Conservation (phyloP, 1,139 yeast genomes). For the Zygosaccharomyces sapae region DNA sequence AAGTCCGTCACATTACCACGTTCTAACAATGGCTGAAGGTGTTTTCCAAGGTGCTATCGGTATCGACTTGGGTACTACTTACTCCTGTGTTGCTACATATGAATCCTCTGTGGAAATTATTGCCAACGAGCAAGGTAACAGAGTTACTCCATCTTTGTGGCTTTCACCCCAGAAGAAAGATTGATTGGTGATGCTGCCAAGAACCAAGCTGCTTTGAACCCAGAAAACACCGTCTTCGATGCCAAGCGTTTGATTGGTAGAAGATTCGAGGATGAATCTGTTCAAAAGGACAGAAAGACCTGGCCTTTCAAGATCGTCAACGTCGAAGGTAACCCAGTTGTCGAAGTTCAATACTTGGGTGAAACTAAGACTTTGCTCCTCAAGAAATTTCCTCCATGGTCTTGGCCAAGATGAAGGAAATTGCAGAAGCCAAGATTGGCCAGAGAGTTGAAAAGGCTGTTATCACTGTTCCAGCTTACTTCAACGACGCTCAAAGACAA, state of each 20-base stretch:
- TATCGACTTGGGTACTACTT: constrained; percentile 90
- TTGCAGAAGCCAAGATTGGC: constrained; percentile 90
- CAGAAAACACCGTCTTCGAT: constrained; percentile 77
- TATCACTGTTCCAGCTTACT: constrained; percentile 93
- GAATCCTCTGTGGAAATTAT: constrained; percentile 85
- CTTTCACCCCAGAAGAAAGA: constrained; percentile 81
- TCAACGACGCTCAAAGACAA: constrained; percentile 95
- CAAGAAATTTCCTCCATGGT: constrained; percentile 93
- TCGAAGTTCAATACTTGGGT: constrained; percentile 64
- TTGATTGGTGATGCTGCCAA: constrained; percentile 93
- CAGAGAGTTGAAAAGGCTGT: constrained; percentile 89
- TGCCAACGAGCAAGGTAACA: constrained; percentile 94
- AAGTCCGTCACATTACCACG: constrained; percentile 23
- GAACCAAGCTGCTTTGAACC: constrained; percentile 87
- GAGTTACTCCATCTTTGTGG: constrained; percentile 93
- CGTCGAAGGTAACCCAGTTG: constrained; percentile 75
- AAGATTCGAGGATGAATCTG: constrained; percentile 68
- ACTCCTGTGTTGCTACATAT: constrained; percentile 93
- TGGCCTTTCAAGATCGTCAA: constrained; percentile 71
- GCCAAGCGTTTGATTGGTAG: constrained; percentile 86
- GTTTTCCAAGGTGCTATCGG: constrained; percentile 99
- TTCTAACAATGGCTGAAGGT: constrained; percentile 84
- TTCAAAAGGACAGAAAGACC: constrained; percentile 79
- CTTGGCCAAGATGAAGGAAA: constrained; percentile 84
- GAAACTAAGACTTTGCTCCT: constrained; percentile 76